Conservation (phyloP, 192 early-diverging fungal species). For the Anaeromyces robustus region DNA sequence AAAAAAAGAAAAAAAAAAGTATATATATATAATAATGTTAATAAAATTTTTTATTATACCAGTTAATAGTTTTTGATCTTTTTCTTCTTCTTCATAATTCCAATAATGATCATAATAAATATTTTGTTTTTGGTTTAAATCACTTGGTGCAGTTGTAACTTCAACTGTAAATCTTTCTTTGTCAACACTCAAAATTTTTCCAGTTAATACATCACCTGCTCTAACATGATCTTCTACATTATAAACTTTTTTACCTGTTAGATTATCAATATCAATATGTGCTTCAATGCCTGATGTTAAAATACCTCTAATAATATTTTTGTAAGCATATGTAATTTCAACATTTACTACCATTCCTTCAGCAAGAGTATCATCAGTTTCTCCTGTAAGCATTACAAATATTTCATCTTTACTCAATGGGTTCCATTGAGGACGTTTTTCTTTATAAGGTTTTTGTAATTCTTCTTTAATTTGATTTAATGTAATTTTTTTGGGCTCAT, state of each 20-base stretch:
- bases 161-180: not conserved
- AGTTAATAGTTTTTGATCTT: not conserved
- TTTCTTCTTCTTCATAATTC: not conserved
- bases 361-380: not conserved
- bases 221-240: not conserved
- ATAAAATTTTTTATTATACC: not conserved
- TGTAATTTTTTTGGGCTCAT: slow-evolving; percentile 61
- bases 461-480: not conserved
- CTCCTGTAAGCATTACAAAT: not conserved
- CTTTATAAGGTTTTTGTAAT: not conserved
- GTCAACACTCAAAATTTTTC: not conserved
- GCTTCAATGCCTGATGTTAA: not conserved
- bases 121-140: not conserved
- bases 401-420: not conserved
- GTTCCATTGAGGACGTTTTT: not conserved
- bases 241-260: not conserved
- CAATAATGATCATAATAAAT: not conserved
- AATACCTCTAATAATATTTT: not conserved
- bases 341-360: not conserved
- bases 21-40: not conserved
- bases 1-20: no score
- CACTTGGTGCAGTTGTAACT: not conserved
- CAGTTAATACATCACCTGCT: not conserved
- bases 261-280: not conserved
- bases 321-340: not conserved